phyloP scores from a whole-genome alignment of 1,284 basidiomycete genomes.

The Ustilago bromivora region DNA sequence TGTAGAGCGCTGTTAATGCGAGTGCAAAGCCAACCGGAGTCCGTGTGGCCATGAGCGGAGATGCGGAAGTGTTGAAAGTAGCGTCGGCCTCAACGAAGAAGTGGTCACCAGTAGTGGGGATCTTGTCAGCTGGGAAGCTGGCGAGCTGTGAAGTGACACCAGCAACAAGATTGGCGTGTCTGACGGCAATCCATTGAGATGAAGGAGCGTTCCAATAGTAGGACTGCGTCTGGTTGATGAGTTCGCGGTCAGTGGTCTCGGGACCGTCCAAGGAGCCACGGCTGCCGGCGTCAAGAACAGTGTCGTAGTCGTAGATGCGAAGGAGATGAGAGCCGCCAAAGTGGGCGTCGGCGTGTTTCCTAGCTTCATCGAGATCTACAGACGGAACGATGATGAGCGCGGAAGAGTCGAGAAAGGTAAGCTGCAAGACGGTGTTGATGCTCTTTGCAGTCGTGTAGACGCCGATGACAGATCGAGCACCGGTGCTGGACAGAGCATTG shows the following conservation, averaged over 20 bases:
- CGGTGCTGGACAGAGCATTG: constrained; percentile 12
- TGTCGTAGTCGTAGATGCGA: constrained; percentile 40
- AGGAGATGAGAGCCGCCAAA: constrained; percentile 42
- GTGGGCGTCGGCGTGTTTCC: constrained; percentile 12
- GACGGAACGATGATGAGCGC: constrained; percentile 49
- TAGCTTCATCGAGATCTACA: constrained; percentile 34
- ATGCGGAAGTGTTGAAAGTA: constrained; percentile 24
- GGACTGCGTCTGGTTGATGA: constrained; percentile 48
- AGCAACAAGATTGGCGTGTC: constrained; percentile 51
- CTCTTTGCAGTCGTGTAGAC: constrained; percentile 49
- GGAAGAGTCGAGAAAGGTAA: constrained; percentile 39
- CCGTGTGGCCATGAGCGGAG: constrained; percentile 41
- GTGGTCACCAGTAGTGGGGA: constrained; percentile 49
- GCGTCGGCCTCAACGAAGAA: constrained; percentile 51
- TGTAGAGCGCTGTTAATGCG: constrained; percentile 61
- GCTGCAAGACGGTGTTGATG: constrained; percentile 30
- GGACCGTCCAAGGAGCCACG: constrained; percentile 16
- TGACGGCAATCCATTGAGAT: constrained; percentile 52
- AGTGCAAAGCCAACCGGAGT: constrained; percentile 56
- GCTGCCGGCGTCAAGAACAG: constrained; percentile 42
- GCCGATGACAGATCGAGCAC: constrained; percentile 37
- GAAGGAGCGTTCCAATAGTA: constrained; percentile 51
- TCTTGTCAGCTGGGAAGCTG: constrained; percentile 62
- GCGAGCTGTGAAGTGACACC: constrained; percentile 60
- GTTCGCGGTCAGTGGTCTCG: constrained; percentile 21